Evolutionary conservation across 257 asterid genomes (phyloP).

Genomic region (Solanum neorickii): DNA sequence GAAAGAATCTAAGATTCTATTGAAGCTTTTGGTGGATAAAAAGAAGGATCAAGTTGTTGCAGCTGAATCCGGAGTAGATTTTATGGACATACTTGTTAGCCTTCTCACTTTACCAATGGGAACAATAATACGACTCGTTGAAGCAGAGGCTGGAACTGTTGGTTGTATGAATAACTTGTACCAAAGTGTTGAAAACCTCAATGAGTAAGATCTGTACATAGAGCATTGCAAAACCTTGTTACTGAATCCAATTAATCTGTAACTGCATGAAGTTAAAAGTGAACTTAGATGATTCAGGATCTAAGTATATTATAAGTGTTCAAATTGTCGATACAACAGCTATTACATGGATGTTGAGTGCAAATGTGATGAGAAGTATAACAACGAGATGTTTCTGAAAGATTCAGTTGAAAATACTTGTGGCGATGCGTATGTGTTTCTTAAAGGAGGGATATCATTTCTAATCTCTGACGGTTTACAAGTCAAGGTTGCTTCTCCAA

Average conservation of each 20-base stretch:
- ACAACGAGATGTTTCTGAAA: background rate
- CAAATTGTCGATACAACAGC: background rate
- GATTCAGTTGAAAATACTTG: background rate
- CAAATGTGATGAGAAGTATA: background rate
- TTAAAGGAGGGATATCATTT: background rate
- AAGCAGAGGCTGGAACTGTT: background rate
- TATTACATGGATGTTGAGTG: background rate
- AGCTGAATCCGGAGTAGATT: background rate
- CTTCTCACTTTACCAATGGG: background rate
- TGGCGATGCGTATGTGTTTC: background rate
- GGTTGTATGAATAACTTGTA: constrained; percentile 3
- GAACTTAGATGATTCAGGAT: background rate
- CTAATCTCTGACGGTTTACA: background rate
- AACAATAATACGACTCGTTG: background rate
- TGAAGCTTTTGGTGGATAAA: background rate
- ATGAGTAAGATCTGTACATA: background rate
- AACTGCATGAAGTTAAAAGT: background rate
- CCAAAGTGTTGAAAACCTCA: background rate
- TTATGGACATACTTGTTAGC: constrained; percentile 2
- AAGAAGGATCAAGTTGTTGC: background rate
- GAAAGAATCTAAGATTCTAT: background rate
- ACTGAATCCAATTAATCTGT: background rate
- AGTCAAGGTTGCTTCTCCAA: background rate
- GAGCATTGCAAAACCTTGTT: background rate
- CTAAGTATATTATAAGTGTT: background rate